These are phyloP conservation scores for Chrysanthemum seticuspe DNA, from an alignment of 129 eudicot genomes.

Conservation along the genomic window DNA sequence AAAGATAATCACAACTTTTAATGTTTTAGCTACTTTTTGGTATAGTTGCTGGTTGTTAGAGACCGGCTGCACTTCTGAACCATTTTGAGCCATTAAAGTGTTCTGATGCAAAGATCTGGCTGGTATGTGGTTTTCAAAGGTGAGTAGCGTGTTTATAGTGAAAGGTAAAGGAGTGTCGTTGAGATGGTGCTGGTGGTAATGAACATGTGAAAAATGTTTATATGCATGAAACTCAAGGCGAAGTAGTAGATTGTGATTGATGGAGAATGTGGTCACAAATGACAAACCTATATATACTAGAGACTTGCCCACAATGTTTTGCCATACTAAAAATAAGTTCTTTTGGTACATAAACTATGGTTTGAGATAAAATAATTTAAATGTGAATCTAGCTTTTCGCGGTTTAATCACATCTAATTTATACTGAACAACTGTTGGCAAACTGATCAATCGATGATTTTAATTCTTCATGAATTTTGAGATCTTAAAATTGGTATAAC, in stretches of 20 bases:
- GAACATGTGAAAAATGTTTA: not conserved
- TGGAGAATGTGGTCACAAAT: not conserved
- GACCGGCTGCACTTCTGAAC: not conserved
- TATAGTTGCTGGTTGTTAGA: not conserved
- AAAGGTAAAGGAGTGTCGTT: too few species aligned
- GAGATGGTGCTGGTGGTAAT: not conserved
- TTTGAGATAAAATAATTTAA: too few species aligned
- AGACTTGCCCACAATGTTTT: too few species aligned
- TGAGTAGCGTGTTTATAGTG: not conserved
- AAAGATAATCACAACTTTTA: conserved; percentile 26
- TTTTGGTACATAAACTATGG: too few species aligned
- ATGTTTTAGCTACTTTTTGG: not conserved
- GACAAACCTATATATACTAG: too few species aligned
- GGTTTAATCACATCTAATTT: too few species aligned
- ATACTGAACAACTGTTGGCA: too few species aligned
- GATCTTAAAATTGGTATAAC: too few species aligned
- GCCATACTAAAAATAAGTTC: too few species aligned
- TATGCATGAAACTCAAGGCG: conserved; percentile 15
- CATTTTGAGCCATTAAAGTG: conserved; percentile 7
- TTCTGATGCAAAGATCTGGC: not conserved
- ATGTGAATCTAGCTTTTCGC: too few species aligned
- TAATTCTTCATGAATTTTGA: too few species aligned
- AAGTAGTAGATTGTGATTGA: not conserved
- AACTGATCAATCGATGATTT: too few species aligned
- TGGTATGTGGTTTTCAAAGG: not conserved